Percentiles rank a stretch among this genome's conserved stretches.
These are phyloP conservation scores for Chlamydomonas schloesseri DNA, from an alignment of 139 green algal genomes.

Conservation along the genomic window DNA sequence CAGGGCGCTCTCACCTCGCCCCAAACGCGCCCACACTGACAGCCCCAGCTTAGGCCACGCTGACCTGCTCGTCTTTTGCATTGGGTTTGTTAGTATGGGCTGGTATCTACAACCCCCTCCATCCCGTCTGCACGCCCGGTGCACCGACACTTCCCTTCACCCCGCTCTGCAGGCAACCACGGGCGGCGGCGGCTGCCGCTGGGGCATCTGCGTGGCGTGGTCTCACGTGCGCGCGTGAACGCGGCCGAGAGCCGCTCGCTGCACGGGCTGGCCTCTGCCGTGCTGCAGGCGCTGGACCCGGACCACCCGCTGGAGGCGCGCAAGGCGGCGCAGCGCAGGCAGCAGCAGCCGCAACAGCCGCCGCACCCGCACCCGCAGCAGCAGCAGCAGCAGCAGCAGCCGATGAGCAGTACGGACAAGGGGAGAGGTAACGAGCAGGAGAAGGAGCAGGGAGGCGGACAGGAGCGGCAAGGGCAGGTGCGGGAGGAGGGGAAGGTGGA, in stretches of 20 bases:
- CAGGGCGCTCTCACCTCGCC: too few species aligned
- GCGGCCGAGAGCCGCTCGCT: conserved; percentile 58
- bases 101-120: too few species aligned
- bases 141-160: neutral
- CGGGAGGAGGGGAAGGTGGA: too few species aligned
- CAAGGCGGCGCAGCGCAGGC: neutral
- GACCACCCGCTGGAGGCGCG: conserved; percentile 29
- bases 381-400: neutral
- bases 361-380: neutral
- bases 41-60: too few species aligned
- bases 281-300: conserved; percentile 36
- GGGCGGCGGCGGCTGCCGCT: conserved; percentile 56
- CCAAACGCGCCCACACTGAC: too few species aligned
- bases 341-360: neutral
- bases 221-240: conserved; percentile 52
- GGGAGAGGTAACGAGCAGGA: too few species aligned
- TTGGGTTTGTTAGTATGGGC: too few species aligned
- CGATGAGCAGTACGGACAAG: too few species aligned
- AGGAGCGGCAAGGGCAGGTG: neutral
- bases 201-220: conserved; percentile 56
- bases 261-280: conserved; percentile 60
- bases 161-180: conserved; percentile 51
- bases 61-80: neutral
- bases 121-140: too few species aligned
- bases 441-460: neutral